Evolutionary conservation across 2,329 filamentous ascomycete genomes (phyloP).

Genomic region (Apiospora sp.): DNA sequence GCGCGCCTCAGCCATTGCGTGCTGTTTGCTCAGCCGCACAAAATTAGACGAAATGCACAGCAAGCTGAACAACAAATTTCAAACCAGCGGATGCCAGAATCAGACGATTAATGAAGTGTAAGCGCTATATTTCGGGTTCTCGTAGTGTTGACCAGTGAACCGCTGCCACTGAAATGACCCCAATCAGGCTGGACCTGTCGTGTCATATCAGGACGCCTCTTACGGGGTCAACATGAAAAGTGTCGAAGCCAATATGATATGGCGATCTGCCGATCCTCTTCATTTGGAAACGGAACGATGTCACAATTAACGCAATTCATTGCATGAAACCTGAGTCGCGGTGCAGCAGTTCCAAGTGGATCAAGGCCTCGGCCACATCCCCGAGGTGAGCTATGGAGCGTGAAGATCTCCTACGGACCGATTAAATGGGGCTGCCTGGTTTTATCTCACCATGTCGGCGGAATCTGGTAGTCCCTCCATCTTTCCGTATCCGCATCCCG

Average conservation of each 20-base stretch:
- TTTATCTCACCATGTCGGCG: slow-evolving; percentile 23
- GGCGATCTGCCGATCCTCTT: neutral
- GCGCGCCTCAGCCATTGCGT: neutral
- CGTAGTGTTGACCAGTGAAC: neutral
- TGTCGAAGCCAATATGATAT: neutral
- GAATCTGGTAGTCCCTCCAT: slow-evolving; percentile 34
- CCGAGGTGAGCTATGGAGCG: neutral
- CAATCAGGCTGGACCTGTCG: too few relatives aligned
- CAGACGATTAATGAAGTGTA: neutral
- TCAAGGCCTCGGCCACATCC: neutral
- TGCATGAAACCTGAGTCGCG: neutral
- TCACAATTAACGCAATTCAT: neutral
- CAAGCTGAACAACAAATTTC: neutral
- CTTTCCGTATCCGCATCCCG: slow-evolving; percentile 33
- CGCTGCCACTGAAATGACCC: neutral
- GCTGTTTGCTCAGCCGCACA: neutral
- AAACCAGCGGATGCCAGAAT: too few relatives aligned
- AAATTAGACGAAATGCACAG: neutral
- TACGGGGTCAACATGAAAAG: too few relatives aligned
- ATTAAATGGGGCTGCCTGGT: neutral
- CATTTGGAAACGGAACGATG: neutral
- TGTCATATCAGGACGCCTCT: too few relatives aligned
- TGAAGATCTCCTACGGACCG: too few relatives aligned
- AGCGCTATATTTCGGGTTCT: neutral
- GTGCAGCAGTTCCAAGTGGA: neutral